phyloP scores from a whole-genome alignment of 352 stramenopile species.

The Globisporangium lucens region DNA sequence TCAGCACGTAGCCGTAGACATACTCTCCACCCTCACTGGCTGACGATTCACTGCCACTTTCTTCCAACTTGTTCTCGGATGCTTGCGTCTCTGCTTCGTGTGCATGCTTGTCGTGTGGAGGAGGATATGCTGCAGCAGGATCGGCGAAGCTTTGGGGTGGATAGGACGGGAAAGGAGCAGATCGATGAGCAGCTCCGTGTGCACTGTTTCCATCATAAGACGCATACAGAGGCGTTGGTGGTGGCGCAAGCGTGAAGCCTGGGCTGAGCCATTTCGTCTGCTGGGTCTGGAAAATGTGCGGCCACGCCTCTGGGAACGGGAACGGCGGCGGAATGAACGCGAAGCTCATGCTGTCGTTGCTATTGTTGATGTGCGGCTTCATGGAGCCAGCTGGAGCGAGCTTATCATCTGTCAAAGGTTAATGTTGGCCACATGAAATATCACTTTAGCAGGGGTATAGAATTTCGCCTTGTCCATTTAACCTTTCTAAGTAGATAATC shows the following conservation, averaged over 20 bases:
- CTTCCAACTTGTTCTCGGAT: not conserved
- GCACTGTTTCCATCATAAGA: not conserved
- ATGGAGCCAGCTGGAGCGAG: not conserved
- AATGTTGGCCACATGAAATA: not conserved
- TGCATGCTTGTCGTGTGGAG: not conserved
- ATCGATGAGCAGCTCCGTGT: not conserved
- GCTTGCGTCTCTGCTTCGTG: not conserved
- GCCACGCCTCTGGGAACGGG: constrained; percentile 73
- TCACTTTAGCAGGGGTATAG: not conserved
- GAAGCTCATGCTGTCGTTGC: constrained; percentile 22
- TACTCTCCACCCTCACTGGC: constrained; percentile 40
- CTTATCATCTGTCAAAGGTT: not conserved
- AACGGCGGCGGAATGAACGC: constrained; percentile 68
- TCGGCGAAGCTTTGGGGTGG: not conserved
- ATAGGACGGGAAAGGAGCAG: not conserved
- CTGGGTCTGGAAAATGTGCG: constrained; percentile 36
- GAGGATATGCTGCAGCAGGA: not conserved
- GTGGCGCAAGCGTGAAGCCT: not conserved
- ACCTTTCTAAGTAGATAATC: not conserved
- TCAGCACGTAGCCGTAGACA: constrained; percentile 72
- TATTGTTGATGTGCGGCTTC: not conserved
- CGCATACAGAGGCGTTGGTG: not conserved
- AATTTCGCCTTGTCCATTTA: not conserved
- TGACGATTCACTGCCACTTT: constrained; percentile 8
- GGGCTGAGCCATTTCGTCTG: constrained; percentile 55